Conservation (phyloP, 2,329 filamentous ascomycete genomes). For the Aaosphaeria pasadenensis region DNA sequence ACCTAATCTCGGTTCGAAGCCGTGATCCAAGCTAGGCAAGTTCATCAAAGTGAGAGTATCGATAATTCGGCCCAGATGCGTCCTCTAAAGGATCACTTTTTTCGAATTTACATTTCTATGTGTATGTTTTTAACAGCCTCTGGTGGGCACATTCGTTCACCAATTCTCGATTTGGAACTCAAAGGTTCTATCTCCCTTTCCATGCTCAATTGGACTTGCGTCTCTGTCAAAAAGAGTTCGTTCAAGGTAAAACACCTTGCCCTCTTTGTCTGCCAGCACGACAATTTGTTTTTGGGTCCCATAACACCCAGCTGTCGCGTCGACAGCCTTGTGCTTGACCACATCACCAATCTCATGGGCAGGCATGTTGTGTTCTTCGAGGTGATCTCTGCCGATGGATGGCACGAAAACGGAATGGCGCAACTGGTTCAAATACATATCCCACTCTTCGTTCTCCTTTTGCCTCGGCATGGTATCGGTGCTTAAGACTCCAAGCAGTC, state of each 20-base stretch:
- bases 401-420: slow-evolving; percentile 62
- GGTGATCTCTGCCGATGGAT: slow-evolving; percentile 48
- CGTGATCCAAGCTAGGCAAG: too few species aligned
- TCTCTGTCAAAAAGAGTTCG: slow-evolving; percentile 57
- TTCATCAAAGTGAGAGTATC: too few species aligned
- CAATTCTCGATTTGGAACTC: slow-evolving; percentile 49
- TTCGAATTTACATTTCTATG: not conserved
- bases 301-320: slow-evolving; percentile 52
- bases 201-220: slow-evolving; percentile 45
- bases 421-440: slow-evolving; percentile 55
- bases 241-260: slow-evolving; percentile 60
- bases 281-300: slow-evolving; percentile 65
- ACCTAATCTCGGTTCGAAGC: too few species aligned
- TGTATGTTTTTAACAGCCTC: not conserved
- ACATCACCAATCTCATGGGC: slow-evolving; percentile 39
- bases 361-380: slow-evolving; percentile 37
- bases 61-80: too few species aligned
- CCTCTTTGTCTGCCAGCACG: slow-evolving; percentile 54
- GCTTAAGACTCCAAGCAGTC: slow-evolving; percentile 52
- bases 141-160: slow-evolving; percentile 9
- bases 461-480: slow-evolving; percentile 55
- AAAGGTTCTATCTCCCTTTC: slow-evolving; percentile 47
- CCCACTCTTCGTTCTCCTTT: slow-evolving; percentile 48
- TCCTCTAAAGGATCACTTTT: too few species aligned
- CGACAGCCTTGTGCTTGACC: slow-evolving; percentile 34